Evolutionary conservation across 1,284 basidiomycete species (phyloP), one percentile per base, ranked within the genome.

Genomic region (Tilletia setariae): DNA sequence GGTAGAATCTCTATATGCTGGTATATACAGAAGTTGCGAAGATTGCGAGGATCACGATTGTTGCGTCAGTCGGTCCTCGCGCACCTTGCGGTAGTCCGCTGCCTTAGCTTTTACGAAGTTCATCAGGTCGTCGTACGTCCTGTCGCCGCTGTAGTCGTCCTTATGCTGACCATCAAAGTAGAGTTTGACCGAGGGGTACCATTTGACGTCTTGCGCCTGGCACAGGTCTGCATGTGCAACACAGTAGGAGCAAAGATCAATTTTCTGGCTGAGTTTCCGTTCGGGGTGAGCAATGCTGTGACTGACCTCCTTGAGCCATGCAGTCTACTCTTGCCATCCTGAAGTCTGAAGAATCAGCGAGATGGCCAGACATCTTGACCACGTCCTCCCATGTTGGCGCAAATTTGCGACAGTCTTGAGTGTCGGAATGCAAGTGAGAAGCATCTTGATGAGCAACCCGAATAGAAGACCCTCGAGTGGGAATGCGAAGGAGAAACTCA

Each of bases 261-360:
- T 6, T 6, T 11, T 40, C 6, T 40, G 35, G 35, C 11, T 11
- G 11, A 11, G 35, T 6, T 11, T 40, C 4, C 11, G 35, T 40
- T 11, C 11, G 35, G 35, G 6, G 35, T 11, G 35, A 6, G 35
- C 35, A 11, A 40, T 40, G 35, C 3, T 25, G 51, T 6, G 2
- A 40, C 56, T 61, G 21, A 64, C 44, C 62, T 3, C 35, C 40
- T 40, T 65, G 64, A 9, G 64, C 64, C 7, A 40, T 30, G 43
- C 64, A 46, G 44, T 65, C 47, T 40, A 65, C 64, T 44, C 47
- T 42, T 7, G 64, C 64, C 44, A 65, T 51, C 19, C 43, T 28
- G 64, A 65, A 65, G 28, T 28, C 21, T 19, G 46, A 49, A 11
- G 64, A 65, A 32, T 65, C 64, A 25, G 44, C 64, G 35, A 65